A percentile compares a stretch with the other conserved stretches of the same genome.
These are phyloP conservation scores for Eimeria mitis DNA, from an alignment of 169 alveolate genomes.

Conservation along the genomic window DNA sequence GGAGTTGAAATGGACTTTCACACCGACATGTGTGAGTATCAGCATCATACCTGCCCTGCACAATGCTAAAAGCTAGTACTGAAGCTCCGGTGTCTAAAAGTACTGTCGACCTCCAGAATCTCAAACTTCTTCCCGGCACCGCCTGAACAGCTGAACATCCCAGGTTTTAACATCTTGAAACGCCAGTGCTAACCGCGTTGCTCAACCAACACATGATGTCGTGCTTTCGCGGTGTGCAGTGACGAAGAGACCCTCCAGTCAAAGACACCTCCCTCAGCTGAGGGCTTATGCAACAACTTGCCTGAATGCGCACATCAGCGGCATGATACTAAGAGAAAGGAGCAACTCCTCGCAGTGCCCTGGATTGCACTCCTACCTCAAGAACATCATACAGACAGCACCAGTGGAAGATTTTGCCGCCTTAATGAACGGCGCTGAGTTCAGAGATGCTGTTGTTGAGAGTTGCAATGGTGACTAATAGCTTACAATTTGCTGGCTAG, in stretches of 20 bases:
- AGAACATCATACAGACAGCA: neutral
- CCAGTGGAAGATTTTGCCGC: neutral
- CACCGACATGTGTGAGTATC: conserved; percentile 30
- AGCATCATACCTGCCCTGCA: neutral
- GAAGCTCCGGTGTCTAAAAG: neutral
- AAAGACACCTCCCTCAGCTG: conserved; percentile 46
- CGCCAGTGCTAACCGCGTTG: neutral
- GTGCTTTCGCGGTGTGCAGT: neutral
- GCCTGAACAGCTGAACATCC: neutral
- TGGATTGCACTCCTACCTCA: conserved; percentile 16
- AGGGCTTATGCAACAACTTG: conserved; percentile 16
- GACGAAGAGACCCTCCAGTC: conserved; percentile 10
- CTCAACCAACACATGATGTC: neutral
- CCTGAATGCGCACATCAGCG: conserved; percentile 66
- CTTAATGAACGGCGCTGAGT: conserved; percentile 21
- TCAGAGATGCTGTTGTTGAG: conserved; percentile 64
- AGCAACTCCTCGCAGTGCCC: conserved; percentile 10
- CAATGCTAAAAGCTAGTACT: neutral
- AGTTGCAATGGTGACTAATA: conserved; percentile 54
- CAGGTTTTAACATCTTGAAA: neutral
- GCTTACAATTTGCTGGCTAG: neutral
- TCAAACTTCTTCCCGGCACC: neutral
- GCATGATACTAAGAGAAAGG: conserved; percentile 16
- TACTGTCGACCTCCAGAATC: neutral
- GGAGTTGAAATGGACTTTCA: conserved; percentile 60